Evolutionary conservation across 169 alveolate genomes (phyloP).

Genomic region (Eimeria necatrix): DNA sequence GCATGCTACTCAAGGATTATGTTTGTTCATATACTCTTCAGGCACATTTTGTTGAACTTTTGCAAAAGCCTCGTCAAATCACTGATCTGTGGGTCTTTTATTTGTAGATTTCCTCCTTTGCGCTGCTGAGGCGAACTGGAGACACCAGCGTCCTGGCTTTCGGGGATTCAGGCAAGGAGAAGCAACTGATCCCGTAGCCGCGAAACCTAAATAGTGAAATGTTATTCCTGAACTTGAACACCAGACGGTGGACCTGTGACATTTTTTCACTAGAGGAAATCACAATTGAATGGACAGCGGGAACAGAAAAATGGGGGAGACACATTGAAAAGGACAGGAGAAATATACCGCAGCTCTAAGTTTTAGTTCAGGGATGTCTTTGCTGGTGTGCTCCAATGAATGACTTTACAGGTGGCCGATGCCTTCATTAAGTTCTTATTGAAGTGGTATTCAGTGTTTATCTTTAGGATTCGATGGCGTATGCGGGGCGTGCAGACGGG

Average conservation of each 20-base stretch:
- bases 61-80: not conserved
- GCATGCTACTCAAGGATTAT: too few relatives aligned
- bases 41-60: not conserved
- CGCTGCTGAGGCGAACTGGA: constrained; percentile 31
- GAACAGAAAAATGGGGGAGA: not conserved
- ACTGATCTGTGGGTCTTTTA: not conserved
- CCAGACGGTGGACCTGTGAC: too few relatives aligned
- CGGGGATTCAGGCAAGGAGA: not conserved
- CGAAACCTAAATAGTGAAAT: not conserved
- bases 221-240: too few relatives aligned
- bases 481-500: constrained; percentile 5
- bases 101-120: not conserved
- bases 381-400: too few relatives aligned
- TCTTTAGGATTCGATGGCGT: too few relatives aligned
- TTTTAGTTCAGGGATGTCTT: too few relatives aligned
- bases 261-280: too few relatives aligned
- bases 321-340: too few relatives aligned
- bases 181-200: not conserved
- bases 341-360: too few relatives aligned
- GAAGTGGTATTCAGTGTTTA: too few relatives aligned
- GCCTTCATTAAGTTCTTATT: too few relatives aligned
- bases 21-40: not conserved
- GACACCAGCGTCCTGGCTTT: constrained; percentile 14
- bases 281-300: not conserved
- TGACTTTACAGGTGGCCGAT: too few relatives aligned